Base-by-base conservation (phyloP, 371 early-diverging fungal genomes). In the Mortierella sp. region DNA sequence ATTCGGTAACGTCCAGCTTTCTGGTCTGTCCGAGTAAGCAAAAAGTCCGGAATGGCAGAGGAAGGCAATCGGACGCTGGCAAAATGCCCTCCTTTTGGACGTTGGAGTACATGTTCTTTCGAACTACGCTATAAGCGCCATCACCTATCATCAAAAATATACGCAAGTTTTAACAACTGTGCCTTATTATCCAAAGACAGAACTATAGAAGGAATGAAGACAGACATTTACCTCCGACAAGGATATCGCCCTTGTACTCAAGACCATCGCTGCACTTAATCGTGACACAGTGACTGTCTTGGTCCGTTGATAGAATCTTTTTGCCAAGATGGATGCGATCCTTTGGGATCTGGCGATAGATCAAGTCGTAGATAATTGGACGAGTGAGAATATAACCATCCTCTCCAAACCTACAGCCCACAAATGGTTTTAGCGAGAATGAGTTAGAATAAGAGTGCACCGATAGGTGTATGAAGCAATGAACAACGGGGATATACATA, bases 41-140 rank as follows among this genome's bases (percentile, higher is more conserved):
- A 16, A 65, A 48, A n/a, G 58, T 60, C 21, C 74, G 24, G 68
- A 65, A 73, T 3, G 73, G 65, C 13, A 78, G 65, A 34, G 58
- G 68, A 38, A 60, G 63, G 19, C 28, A 5, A 52, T 78, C 79
- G 28, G 68, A 65, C 3, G 73, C 73, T 42, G 73, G 73, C 28
- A 78, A 26, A 4, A 57, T 70, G 0, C 72, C 72, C 28, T 54
- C 72, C 28, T 77, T 55, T 6, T 26, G n/a, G 44, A 78, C 14
- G 3, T 78, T 28, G 6, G 28, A 1, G 55, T 73, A 78, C 70
- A 78, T 50, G 52, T 44, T 54, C 68, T 73, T 16, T 28, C 79
- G 74, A 38, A 78, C 79, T 0, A n/a, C 79, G 14, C 73, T 73
- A 74, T 78, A 78, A 34, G 79, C 74, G 31, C 79, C 79, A 26